Conservation (phyloP, 352 stramenopile species). For the Elongisporangium undulatum region DNA sequence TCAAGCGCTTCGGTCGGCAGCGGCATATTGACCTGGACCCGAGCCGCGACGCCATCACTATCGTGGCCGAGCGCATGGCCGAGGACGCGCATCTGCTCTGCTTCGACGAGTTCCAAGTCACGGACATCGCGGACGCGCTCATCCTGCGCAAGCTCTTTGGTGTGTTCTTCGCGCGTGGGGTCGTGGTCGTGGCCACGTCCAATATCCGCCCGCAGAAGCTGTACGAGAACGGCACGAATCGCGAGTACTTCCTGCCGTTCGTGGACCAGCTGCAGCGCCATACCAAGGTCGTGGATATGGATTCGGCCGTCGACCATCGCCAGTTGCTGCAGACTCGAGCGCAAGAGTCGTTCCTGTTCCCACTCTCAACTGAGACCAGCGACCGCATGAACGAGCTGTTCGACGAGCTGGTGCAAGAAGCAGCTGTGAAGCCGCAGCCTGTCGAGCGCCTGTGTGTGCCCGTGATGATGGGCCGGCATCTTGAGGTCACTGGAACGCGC, state of each 20-base stretch:
- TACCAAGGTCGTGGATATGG: constrained; percentile 73
- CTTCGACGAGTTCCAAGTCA: constrained; percentile 99
- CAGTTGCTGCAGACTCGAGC: constrained; percentile 30
- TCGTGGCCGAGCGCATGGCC: constrained; percentile 86
- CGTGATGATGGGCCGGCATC: constrained; percentile 75
- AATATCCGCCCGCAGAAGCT: constrained; percentile 90
- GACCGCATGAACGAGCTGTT: constrained; percentile 43
- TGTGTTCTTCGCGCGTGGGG: constrained; percentile 84
- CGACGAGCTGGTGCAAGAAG: constrained; percentile 17
- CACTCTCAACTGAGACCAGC: constrained; percentile 27
- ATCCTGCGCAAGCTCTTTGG: constrained; percentile 95
- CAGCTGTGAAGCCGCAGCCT: constrained; percentile 6
- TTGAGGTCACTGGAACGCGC: constrained; percentile 38
- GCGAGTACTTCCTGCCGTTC: constrained; percentile 97
- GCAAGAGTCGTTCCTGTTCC: constrained; percentile 50
- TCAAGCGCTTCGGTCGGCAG: constrained; percentile 72
- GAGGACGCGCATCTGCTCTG: constrained; percentile 90
- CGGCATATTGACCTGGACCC: constrained; percentile 83
- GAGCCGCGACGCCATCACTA: constrained; percentile 59
- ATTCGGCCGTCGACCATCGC: constrained; percentile 73
- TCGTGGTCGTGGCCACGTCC: constrained; percentile 95
- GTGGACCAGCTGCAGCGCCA: constrained; percentile 91
- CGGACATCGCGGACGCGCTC: constrained; percentile 95
- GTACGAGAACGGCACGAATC: constrained; percentile 95
- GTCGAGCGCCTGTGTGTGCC: constrained; percentile 42